A percentile compares a stretch with the other conserved stretches of the same genome.
These are phyloP conservation scores for barley (Hordeum vulgare) DNA, from an alignment of 176 grass and related monocot genomes.

Conservation along the genomic window DNA sequence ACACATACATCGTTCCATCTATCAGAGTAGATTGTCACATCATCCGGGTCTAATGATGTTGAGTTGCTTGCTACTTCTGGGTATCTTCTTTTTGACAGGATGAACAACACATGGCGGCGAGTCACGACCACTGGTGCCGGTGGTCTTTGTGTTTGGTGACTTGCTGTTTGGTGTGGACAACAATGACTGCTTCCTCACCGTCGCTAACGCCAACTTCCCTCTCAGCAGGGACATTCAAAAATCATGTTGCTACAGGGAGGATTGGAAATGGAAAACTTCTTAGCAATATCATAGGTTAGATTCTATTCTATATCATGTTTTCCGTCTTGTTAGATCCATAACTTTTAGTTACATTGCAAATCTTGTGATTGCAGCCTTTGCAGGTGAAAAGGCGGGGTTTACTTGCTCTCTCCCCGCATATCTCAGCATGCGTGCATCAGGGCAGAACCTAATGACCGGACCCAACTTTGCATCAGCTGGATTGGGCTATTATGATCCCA, in stretches of 20 bases:
- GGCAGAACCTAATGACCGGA: constrained; percentile 65
- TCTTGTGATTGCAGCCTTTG: constrained; percentile 16
- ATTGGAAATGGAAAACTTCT: constrained; percentile 89
- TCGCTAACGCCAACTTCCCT: constrained; percentile 63
- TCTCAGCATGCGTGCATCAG: constrained; percentile 64
- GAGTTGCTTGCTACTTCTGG: constrained; percentile 4
- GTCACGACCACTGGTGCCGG: constrained; percentile 64
- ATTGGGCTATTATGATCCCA: constrained; percentile 74
- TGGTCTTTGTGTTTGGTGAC: constrained; percentile 72
- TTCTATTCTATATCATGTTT: neutral
- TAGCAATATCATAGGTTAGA: constrained; percentile 58
- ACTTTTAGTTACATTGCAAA: neutral
- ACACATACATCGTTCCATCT: too few species aligned
- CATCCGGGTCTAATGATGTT: neutral
- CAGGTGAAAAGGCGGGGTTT: constrained; percentile 77
- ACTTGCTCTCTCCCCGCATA: constrained; percentile 59
- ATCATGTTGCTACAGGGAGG: constrained; percentile 60
- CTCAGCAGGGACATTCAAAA: constrained; percentile 80
- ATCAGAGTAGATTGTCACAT: too few species aligned
- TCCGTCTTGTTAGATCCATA: neutral
- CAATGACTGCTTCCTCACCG: constrained; percentile 69
- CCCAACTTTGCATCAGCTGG: constrained; percentile 88
- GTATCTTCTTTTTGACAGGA: constrained; percentile 26
- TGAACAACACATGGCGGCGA: neutral
- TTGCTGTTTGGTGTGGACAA: constrained; percentile 77